A percentile compares a stretch with the other conserved stretches of the same genome.
Evolutionary conservation across 352 stramenopile species (phyloP).

Genomic region (Pythium angustatum): DNA sequence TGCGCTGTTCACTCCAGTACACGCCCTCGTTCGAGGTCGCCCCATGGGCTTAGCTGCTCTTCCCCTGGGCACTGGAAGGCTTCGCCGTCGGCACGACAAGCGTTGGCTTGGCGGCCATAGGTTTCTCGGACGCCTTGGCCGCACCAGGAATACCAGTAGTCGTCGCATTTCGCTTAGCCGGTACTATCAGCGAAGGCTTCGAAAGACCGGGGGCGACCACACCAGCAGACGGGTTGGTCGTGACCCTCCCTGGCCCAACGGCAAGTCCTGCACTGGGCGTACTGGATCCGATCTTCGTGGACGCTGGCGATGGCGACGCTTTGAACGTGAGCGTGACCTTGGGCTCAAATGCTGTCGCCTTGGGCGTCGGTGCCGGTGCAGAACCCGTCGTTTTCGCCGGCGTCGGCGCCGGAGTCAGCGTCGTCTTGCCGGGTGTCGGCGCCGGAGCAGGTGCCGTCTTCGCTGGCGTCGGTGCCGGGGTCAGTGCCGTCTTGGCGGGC

Average conservation of each 20-base stretch:
- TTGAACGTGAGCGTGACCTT: slow-evolving; percentile 12
- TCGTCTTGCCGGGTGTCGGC: background rate
- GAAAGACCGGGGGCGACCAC: background rate
- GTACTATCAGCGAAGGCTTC: background rate
- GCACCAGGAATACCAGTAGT: background rate
- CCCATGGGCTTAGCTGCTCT: background rate
- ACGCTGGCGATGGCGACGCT: background rate
- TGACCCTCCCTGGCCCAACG: background rate
- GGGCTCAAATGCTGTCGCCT: background rate
- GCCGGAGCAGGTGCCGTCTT: background rate
- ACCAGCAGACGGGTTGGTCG: background rate
- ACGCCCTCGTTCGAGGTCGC: too few species aligned
- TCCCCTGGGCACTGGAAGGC: background rate
- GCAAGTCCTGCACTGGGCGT: background rate
- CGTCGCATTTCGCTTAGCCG: background rate
- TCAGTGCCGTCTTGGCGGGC: background rate
- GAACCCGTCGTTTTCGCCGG: background rate
- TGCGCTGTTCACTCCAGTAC: background rate
- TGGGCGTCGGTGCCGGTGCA: slow-evolving; percentile 1
- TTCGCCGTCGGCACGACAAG: background rate
- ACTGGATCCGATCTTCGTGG: background rate
- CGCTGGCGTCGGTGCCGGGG: background rate
- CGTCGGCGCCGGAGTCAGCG: background rate
- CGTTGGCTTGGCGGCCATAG: background rate
- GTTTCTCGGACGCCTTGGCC: background rate